phyloP scores from a whole-genome alignment of 768 basidiomycete genomes.

The Leucocoprinus birnbaumii region DNA sequence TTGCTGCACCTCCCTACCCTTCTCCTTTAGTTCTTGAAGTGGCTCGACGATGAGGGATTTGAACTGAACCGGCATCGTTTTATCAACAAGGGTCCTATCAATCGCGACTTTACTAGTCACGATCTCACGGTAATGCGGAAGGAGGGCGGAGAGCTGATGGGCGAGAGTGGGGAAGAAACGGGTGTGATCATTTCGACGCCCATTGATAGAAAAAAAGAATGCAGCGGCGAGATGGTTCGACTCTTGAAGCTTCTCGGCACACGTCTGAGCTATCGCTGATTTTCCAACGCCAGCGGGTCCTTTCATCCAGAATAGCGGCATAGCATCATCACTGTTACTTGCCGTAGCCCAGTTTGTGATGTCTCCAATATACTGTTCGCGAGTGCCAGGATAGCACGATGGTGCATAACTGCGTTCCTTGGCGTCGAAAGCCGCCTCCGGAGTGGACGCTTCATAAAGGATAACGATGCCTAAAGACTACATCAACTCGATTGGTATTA shows the following conservation, averaged over 20 bases:
- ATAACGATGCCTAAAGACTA: background rate
- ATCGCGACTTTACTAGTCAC: background rate
- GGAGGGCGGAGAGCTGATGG: slow-evolving; percentile 1
- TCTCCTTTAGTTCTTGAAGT: background rate
- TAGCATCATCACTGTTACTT: background rate
- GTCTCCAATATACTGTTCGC: background rate
- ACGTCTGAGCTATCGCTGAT: slow-evolving; percentile 6
- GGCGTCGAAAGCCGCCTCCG: background rate
- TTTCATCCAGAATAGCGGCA: background rate
- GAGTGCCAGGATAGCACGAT: background rate
- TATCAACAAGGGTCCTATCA: background rate
- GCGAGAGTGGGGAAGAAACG: slow-evolving; percentile 5
- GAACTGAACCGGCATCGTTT: background rate
- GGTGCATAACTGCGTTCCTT: background rate
- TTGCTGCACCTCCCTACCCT: background rate
- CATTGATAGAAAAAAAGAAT: slow-evolving; percentile 5
- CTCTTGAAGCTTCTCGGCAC: background rate
- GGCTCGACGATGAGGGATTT: background rate
- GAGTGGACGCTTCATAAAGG: background rate
- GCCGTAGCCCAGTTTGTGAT: background rate
- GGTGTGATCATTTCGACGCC: background rate
- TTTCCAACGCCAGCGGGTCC: slow-evolving; percentile 11
- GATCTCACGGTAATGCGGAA: background rate
- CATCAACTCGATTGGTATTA: no score
- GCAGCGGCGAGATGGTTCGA: background rate